Base-by-base conservation (phyloP, 2,329 filamentous ascomycete genomes). In the Gaeumannomyces sp. region DNA sequence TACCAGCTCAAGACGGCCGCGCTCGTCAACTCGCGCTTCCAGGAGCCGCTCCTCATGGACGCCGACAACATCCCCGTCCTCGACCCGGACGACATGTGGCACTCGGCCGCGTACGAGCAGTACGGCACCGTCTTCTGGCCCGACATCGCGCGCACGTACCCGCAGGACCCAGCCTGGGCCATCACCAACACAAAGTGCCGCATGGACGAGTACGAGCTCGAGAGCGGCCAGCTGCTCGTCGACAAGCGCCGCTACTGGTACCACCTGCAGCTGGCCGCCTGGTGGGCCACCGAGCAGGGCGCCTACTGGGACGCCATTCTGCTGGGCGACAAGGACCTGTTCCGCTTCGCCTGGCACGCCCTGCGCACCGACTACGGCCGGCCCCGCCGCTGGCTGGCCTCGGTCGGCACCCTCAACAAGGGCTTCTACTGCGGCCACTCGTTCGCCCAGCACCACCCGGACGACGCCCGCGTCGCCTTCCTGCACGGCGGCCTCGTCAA, bases 241-340 rank as follows among this genome's bases (percentile, higher is more conserved):
- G 73, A 77, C 68, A 77, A 77, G 68, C 66, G 66, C 8, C 70
- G 69, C 27, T 76, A 71, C 68, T 76, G 72, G 70, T 76, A 77
- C 65, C 75, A 76, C 66, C 68, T 77, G 3, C 73, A 76, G 65
- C 71, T 76, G 14, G 73, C 75, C 16, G 71, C 71, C 10, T 76
- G 71, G 71, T 69, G 75, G 59, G 73, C 71, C 66, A 70, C 71
- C 45, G 65, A 69, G 22, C 67, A 70, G 5, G 65, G 68, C 27
- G 38, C 25, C 7, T 67, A 67, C 61, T 76, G 73, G 67, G 69
- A 71, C 58, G 66, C 69, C 22, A 68, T 74, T 57, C 66, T 76
- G n/a, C 70, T 75, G 3, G 75, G 75, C 29, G 75, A 77, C 69
- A 77, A 77, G 65, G 75, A 77, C 68, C 71, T 70, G 19, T 76